Conservation (phyloP, 805 yeast species). For the Candida ficus region DNA sequence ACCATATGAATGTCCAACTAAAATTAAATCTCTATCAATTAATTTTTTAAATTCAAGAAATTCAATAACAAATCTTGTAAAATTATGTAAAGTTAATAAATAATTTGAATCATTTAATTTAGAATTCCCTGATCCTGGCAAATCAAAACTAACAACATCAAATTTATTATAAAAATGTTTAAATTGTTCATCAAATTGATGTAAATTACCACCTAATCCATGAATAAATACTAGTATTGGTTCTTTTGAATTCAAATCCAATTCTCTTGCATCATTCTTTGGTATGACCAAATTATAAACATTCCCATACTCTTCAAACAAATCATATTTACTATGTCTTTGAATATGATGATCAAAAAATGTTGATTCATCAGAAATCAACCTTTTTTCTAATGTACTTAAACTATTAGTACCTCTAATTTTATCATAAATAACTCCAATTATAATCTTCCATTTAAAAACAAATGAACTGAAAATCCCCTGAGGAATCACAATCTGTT, state of each 20-base stretch:
- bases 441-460: constrained; percentile 1
- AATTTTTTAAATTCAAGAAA: constrained; percentile 9
- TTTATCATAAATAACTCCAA: neutral
- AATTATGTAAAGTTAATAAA: constrained; percentile 14
- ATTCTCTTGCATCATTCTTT: constrained; percentile 11
- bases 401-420: neutral
- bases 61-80: constrained; percentile 12
- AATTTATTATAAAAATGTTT: constrained; percentile 57
- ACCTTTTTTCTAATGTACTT: constrained; percentile 15
- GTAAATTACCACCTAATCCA: constrained; percentile 87
- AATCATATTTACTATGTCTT: constrained; percentile 8
- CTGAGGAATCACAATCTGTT: constrained; percentile 6
- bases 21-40: constrained; percentile 26
- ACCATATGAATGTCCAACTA: constrained; percentile 77
- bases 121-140: constrained; percentile 78
- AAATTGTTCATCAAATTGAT: constrained; percentile 71
- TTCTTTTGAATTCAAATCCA: constrained; percentile 4
- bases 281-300: constrained; percentile 11
- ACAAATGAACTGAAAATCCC: neutral
- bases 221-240: constrained; percentile 59
- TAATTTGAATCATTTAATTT: constrained; percentile 4
- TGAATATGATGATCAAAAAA: constrained; percentile 13
- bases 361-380: constrained; percentile 15
- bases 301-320: constrained; percentile 7
- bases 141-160: constrained; percentile 65